These are phyloP conservation scores for Solidago caesia DNA, from an alignment of 129 eudicot species.

Conservation along the genomic window DNA sequence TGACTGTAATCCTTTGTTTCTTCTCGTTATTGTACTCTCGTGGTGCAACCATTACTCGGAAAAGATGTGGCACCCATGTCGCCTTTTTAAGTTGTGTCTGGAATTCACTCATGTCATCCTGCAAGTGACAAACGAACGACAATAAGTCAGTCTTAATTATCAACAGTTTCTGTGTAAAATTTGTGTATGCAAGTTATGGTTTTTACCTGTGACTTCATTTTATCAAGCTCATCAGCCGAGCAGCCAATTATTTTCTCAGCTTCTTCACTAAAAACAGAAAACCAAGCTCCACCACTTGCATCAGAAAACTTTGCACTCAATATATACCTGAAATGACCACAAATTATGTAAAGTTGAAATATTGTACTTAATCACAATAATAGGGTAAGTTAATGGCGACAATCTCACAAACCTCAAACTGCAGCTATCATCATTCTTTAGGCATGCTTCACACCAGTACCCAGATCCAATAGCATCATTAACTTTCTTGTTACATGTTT, in stretches of 20 bases:
- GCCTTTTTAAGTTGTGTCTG: constrained; percentile 74
- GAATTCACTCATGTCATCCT: constrained; percentile 53
- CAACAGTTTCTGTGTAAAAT: neutral
- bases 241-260: constrained; percentile 81
- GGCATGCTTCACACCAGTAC: constrained; percentile 92
- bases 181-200: neutral
- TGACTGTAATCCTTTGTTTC: constrained; percentile 70
- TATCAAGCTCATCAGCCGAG: constrained; percentile 82
- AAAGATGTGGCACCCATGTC: constrained; percentile 70
- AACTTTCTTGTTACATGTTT: constrained; percentile 89
- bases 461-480: constrained; percentile 85
- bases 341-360: neutral
- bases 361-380: neutral
- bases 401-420: constrained; percentile 59
- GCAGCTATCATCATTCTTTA: constrained; percentile 64
- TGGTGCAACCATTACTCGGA: constrained; percentile 66
- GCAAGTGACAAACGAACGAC: constrained; percentile 16
- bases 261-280: constrained; percentile 74
- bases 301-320: constrained; percentile 72
- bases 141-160: neutral
- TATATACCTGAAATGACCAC: constrained; percentile 52
- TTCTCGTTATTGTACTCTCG: constrained; percentile 85
- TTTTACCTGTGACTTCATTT: constrained; percentile 58
- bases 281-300: constrained; percentile 84
- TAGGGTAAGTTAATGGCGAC: neutral